These are phyloP conservation scores for Globisporangium cylindrosporum DNA, from an alignment of 352 stramenopile species.

Conservation along the genomic window DNA sequence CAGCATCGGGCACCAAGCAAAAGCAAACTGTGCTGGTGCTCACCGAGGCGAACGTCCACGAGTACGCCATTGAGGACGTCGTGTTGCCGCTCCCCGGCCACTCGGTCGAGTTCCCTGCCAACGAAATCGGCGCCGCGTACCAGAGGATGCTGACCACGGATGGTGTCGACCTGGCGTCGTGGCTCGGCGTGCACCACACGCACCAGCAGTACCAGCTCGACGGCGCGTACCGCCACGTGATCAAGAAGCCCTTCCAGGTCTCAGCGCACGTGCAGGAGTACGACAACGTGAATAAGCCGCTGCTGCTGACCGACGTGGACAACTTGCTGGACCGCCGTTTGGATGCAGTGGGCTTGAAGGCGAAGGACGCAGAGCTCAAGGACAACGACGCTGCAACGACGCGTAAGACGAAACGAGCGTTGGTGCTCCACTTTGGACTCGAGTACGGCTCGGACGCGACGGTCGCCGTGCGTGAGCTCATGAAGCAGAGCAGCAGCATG, in stretches of 20 bases:
- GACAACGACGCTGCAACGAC: not conserved
- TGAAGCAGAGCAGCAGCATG: constrained; percentile 90
- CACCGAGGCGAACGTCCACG: constrained; percentile 77
- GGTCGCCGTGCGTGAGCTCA: constrained; percentile 94
- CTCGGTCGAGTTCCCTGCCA: constrained; percentile 80
- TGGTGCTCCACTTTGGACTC: constrained; percentile 62
- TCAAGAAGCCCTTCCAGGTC: constrained; percentile 85
- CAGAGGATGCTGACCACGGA: constrained; percentile 52
- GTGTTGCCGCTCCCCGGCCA: constrained; percentile 93
- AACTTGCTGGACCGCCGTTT: constrained; percentile 20
- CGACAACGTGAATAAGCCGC: constrained; percentile 81
- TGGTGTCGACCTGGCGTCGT: constrained; percentile 49
- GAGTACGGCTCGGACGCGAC: constrained; percentile 86
- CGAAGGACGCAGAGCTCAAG: not conserved
- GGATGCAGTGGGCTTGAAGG: not conserved
- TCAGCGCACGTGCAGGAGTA: constrained; percentile 86
- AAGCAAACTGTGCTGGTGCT: constrained; percentile 49
- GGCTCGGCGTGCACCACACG: constrained; percentile 24
- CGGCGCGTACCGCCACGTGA: constrained; percentile 90
- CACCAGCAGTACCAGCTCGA: constrained; percentile 67
- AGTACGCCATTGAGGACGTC: constrained; percentile 92
- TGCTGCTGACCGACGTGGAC: constrained; percentile 91
- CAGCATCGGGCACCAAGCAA: constrained; percentile 27
- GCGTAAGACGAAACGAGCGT: constrained; percentile 29
- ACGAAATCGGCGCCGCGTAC: constrained; percentile 54